Evolutionary conservation across 2,329 filamentous ascomycete species (phyloP).

Genomic region (Cordyceps tenuipes): DNA sequence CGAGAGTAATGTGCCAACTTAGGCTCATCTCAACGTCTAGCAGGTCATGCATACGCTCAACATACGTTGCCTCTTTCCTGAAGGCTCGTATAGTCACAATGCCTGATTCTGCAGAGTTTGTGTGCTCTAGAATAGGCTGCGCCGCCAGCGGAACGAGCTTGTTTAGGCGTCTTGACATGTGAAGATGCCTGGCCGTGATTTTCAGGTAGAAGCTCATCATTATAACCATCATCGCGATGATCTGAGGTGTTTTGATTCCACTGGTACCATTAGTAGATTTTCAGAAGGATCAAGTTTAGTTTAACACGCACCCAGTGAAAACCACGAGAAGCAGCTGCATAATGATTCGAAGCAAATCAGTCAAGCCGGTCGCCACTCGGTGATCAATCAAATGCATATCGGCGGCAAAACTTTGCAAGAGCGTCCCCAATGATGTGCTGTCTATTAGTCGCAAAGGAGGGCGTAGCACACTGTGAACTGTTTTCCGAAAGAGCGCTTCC

Average conservation of each 20-base stretch:
- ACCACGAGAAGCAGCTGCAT: conserved; percentile 28
- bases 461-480: not conserved
- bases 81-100: conserved; percentile 13
- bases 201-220: conserved; percentile 1
- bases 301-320: not conserved
- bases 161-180: conserved; percentile 4
- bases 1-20: conserved; percentile 6
- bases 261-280: not conserved
- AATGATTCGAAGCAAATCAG: not conserved
- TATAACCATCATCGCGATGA: not conserved
- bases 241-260: not conserved
- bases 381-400: conserved; percentile 11
- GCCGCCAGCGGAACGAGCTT: not conserved
- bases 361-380: conserved; percentile 2
- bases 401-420: conserved; percentile 6
- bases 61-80: not conserved
- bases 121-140: conserved; percentile 11
- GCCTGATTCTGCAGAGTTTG: conserved; percentile 4
- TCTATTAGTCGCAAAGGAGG: conserved; percentile 11
- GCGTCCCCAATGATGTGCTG: not conserved
- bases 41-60: conserved; percentile 7
- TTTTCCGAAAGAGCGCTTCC: not conserved
- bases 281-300: not conserved
- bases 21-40: conserved; percentile 1
- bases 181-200: not conserved